These are phyloP conservation scores for Candida ovalis DNA, from an alignment of 805 yeast species.

Conservation along the genomic window DNA sequence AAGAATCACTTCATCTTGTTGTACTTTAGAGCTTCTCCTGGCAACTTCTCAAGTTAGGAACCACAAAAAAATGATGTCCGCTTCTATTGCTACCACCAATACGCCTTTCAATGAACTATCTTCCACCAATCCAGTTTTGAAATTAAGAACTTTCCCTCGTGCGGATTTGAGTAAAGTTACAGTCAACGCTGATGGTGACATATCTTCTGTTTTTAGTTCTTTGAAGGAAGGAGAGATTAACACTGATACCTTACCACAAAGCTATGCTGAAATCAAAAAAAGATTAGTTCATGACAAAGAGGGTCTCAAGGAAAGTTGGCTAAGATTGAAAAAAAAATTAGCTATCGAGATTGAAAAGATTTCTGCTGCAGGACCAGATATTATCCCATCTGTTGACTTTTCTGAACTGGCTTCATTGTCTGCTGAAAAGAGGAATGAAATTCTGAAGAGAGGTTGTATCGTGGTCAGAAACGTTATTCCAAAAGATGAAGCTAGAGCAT, in stretches of 20 bases:
- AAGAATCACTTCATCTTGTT: too few species aligned
- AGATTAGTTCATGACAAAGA: conserved; percentile 21
- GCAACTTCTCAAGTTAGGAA: too few species aligned
- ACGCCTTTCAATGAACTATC: not conserved
- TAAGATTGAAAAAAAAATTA: conserved; percentile 23
- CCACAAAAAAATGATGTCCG: too few species aligned
- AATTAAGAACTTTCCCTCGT: conserved; percentile 2
- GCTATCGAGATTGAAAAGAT: conserved; percentile 20
- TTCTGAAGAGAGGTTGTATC: conserved; percentile 26
- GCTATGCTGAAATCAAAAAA: conserved; percentile 12
- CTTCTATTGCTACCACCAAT: not conserved
- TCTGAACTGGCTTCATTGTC: conserved; percentile 13
- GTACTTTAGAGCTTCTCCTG: too few species aligned
- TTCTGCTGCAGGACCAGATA: conserved; percentile 16
- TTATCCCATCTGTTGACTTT: conserved; percentile 18
- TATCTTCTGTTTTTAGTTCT: conserved; percentile 13
- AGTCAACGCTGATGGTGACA: conserved; percentile 12
- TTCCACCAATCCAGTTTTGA: not conserved
- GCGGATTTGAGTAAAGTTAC: conserved; percentile 11
- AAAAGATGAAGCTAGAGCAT: conserved; percentile 18
- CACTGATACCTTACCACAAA: not conserved
- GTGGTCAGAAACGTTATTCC: conserved; percentile 32
- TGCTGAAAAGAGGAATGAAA: conserved; percentile 4
- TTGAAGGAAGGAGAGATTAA: conserved; percentile 5
- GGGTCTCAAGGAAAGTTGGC: conserved; percentile 27